Conservation (phyloP, 306 rosid genomes). For the Prunus padus region DNA sequence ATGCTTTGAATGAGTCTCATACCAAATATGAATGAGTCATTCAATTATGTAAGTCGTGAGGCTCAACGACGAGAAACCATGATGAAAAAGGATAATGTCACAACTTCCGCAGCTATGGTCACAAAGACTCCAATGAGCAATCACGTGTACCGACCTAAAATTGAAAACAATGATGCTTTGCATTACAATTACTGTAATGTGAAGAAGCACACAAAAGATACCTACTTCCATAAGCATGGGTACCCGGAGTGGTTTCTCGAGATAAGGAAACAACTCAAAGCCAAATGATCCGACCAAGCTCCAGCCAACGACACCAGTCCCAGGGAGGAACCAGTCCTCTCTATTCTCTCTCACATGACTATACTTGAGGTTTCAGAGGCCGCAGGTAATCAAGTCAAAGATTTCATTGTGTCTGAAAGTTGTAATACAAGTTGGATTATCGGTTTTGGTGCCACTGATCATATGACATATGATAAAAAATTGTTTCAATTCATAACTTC, state of each 20-base stretch:
- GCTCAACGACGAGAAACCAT: no score
- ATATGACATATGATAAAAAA: no score
- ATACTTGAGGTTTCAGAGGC: background rate
- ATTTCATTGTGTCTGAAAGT: background rate
- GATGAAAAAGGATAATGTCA: no score
- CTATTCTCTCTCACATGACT: background rate
- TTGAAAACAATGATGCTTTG: no score
- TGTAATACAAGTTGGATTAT: background rate
- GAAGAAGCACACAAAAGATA: background rate
- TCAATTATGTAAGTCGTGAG: background rate
- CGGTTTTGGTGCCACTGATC: background rate
- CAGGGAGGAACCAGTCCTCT: background rate
- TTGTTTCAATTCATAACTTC: background rate
- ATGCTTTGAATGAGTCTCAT: no score
- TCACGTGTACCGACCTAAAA: no score
- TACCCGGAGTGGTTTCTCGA: background rate
- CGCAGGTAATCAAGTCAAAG: background rate
- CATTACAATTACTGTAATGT: background rate
- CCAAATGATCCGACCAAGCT: no score
- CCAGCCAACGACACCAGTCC: background rate
- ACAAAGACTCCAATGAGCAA: background rate
- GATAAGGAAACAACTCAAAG: background rate
- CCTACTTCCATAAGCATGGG: no score
- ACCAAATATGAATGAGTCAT: background rate
- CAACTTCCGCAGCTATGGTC: background rate